Evolutionary conservation across 2,329 filamentous ascomycete genomes (phyloP).

Genomic region (Lasiodiplodia sp.): DNA sequence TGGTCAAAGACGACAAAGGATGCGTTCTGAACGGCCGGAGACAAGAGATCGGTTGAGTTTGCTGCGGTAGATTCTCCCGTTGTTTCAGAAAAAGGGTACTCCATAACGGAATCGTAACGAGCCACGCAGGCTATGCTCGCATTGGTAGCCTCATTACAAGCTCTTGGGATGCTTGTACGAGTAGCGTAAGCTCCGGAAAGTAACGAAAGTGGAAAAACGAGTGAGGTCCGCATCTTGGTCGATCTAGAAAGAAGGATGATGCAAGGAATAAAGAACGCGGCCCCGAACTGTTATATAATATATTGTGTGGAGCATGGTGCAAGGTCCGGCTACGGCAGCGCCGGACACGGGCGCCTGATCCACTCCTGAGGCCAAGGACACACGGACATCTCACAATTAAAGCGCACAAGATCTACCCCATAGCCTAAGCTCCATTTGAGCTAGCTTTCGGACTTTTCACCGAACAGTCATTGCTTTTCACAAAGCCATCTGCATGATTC

Average conservation of each 20-base stretch:
- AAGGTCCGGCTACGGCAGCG: background rate
- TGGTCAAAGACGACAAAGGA: constrained; percentile 40
- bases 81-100: background rate
- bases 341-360: background rate
- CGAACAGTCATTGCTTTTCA: background rate
- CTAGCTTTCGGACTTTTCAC: background rate
- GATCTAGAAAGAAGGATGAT: background rate
- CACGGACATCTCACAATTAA: background rate
- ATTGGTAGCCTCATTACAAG: background rate
- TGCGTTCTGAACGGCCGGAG: constrained; percentile 10
- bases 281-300: background rate
- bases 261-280: no score
- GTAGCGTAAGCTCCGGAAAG: background rate
- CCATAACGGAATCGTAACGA: constrained; percentile 4
- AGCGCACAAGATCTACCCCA: background rate
- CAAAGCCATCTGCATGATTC: background rate
- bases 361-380: no score
- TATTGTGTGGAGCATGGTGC: background rate
- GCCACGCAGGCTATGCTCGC: constrained; percentile 6
- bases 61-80: background rate
- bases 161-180: background rate
- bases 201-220: background rate
- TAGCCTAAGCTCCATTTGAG: background rate
- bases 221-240: background rate
- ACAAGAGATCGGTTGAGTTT: background rate